phyloP scores from a whole-genome alignment of 192 early-diverging fungal species.

The Linnemannia elongata region DNA sequence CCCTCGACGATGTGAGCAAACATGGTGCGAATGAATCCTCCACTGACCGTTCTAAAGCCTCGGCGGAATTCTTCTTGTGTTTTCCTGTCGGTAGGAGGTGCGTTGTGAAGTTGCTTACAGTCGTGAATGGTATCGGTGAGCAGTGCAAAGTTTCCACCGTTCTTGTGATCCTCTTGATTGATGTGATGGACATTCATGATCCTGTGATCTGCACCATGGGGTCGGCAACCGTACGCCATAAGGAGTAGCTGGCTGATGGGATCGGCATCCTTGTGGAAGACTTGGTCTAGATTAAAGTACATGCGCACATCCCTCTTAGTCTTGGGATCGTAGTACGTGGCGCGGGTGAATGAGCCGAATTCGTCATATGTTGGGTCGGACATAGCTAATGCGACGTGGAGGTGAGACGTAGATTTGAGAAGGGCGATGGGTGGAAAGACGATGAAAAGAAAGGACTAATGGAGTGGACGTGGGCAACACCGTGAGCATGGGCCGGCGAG shows the following conservation, averaged over 20 bases:
- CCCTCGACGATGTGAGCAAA: background rate
- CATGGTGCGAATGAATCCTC: background rate
- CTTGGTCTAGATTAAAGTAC: background rate
- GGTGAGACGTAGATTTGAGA: too few species aligned
- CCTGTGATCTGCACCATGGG: background rate
- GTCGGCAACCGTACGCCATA: background rate
- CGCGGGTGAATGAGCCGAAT: too few species aligned
- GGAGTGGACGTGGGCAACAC: too few species aligned
- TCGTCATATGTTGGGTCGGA: too few species aligned
- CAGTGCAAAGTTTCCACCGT: background rate
- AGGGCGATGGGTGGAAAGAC: too few species aligned
- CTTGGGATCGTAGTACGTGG: too few species aligned
- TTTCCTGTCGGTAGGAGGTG: too few species aligned
- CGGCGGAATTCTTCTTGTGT: too few species aligned
- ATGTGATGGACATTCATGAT: background rate
- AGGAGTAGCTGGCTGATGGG: background rate
- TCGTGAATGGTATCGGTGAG: background rate
- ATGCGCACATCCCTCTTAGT: too few species aligned
- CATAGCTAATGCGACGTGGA: too few species aligned
- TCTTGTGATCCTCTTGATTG: background rate
- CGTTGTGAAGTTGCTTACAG: background rate
- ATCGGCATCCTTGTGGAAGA: conserved; percentile 3
- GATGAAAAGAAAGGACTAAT: too few species aligned
- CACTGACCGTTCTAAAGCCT: background rate
- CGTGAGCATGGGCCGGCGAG: too few species aligned